These are phyloP conservation scores for Fusarium secorum DNA, from an alignment of 2,329 filamentous ascomycete genomes.

Conservation along the genomic window DNA sequence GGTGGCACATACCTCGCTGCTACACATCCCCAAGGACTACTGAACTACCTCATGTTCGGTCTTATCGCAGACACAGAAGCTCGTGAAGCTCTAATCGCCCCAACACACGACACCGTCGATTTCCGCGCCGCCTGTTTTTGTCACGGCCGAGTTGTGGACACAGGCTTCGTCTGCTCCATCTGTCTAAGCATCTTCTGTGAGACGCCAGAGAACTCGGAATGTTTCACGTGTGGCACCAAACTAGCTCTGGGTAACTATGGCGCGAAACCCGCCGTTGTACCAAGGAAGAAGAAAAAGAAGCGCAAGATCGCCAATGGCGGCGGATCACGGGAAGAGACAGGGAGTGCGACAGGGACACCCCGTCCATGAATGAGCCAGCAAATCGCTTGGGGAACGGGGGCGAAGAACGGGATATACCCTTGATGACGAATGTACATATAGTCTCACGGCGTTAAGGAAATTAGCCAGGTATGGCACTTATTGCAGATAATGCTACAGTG, in stretches of 20 bases:
- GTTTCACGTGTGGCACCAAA: slow-evolving; percentile 83
- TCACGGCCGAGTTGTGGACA: slow-evolving; percentile 87
- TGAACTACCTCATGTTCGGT: slow-evolving; percentile 95
- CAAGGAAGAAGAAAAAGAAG: slow-evolving; percentile 78
- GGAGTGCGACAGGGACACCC: slow-evolving; percentile 68
- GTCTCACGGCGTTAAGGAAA: not conserved
- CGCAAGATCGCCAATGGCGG: slow-evolving; percentile 66
- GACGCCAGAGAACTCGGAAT: slow-evolving; percentile 68
- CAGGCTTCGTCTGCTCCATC: slow-evolving; percentile 95
- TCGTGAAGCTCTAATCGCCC: slow-evolving; percentile 72
- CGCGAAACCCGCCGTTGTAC: slow-evolving; percentile 77
- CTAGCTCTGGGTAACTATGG: slow-evolving; percentile 80
- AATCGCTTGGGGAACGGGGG: slow-evolving; percentile 25
- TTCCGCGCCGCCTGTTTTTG: slow-evolving; percentile 99
- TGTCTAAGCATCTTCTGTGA: slow-evolving; percentile 94
- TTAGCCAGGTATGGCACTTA: not conserved
- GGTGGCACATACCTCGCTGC: slow-evolving; percentile 64
- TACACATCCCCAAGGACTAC: slow-evolving; percentile 71
- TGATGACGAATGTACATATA: not conserved
- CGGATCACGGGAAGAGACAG: slow-evolving; percentile 61
- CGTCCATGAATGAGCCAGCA: slow-evolving; percentile 44
- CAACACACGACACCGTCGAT: slow-evolving; percentile 86
- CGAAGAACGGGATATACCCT: slow-evolving; percentile 37
- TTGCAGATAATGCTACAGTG: not conserved
- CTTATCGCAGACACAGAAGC: slow-evolving; percentile 74